Base-by-base conservation (phyloP, 305 asterid species). In the Solanum hybrid region DNA sequence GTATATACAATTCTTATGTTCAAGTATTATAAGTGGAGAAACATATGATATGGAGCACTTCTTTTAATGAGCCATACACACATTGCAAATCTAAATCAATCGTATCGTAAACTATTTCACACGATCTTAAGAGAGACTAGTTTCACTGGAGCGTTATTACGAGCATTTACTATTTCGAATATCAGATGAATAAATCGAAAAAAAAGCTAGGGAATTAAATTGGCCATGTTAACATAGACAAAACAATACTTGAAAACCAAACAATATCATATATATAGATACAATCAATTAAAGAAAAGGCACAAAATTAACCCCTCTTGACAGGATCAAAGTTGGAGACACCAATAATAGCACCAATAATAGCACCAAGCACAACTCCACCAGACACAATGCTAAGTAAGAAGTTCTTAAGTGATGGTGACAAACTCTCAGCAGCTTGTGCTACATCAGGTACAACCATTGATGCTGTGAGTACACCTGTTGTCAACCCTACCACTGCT, bases 291-390 rank as follows among this genome's bases (percentile, higher is more conserved):
- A 78, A 35, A 78, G 56, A 78, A 78, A 36, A 36, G 56, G 19
- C 10, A 77, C 19, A 78, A 78, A 22, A 78, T 78, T 95, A 97
- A 92, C 89, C 79, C 90, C 98, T 90, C 93, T 94, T 97, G 87
- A 97, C 98, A 42, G 99, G 99, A 90, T 97, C 99, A 77, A 97
- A 97, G 96, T 95, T 97, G 91, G 99, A 86, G 27, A 97, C 97
- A n/a, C 95, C 98, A 66, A 95, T 60, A 24, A 96, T 92, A 19
- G 95, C 99, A 15, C 96, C 97, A 29, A 92, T 7, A 37, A 97
- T 84, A 77, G 93, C 95, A n/a, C 87, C 88, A 86, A 94, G 91
- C 60, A 97, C 98, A 7, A 92, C 94, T 19, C 97, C 97, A n/a
- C 99, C 99, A 9, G 98, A 98, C 17, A 26, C 95, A 76, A 95